phyloP scores from a whole-genome alignment of 305 asterid species.

The Fraxinus ornus region DNA sequence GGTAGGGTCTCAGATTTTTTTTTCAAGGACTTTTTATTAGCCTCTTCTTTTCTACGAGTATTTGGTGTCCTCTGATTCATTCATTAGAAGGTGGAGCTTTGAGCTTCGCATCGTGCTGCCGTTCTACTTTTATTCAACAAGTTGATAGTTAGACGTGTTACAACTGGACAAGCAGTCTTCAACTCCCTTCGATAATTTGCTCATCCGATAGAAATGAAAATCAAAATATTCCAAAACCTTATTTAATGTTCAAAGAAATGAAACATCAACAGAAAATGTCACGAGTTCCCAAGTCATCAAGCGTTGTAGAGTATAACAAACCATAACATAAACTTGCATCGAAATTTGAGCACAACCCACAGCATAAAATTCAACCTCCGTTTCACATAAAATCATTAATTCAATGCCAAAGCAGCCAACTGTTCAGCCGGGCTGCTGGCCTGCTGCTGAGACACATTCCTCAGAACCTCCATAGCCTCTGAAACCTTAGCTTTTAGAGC shows the following conservation, averaged over 20 bases:
- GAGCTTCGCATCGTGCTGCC: conserved; percentile 76
- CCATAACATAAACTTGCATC: background rate
- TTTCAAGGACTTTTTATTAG: background rate
- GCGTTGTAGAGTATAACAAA: background rate
- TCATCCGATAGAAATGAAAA: background rate
- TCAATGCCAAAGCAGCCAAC: conserved; percentile 46
- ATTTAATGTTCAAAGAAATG: background rate
- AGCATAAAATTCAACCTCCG: background rate
- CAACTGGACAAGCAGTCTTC: conserved; percentile 83
- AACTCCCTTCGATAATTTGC: conserved; percentile 51
- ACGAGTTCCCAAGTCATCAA: background rate
- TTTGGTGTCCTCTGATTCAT: conserved; percentile 36
- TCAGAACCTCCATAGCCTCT: conserved; percentile 56
- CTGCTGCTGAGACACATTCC: conserved; percentile 54
- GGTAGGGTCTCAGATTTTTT: background rate
- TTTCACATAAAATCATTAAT: conserved; percentile 18
- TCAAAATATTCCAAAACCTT: background rate
- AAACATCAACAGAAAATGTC: background rate
- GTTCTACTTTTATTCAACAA: conserved; percentile 73
- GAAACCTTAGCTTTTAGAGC: conserved; percentile 56
- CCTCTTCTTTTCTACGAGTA: background rate
- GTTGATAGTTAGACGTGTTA: conserved; percentile 74
- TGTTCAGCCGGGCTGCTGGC: conserved; percentile 31
- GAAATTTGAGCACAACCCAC: background rate
- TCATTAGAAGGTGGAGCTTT: conserved; percentile 79